Evolutionary conservation across 1,139 yeast species (phyloP), one percentile per base, ranked within the genome.

Genomic region (Geotrichum cucujoidarum): DNA sequence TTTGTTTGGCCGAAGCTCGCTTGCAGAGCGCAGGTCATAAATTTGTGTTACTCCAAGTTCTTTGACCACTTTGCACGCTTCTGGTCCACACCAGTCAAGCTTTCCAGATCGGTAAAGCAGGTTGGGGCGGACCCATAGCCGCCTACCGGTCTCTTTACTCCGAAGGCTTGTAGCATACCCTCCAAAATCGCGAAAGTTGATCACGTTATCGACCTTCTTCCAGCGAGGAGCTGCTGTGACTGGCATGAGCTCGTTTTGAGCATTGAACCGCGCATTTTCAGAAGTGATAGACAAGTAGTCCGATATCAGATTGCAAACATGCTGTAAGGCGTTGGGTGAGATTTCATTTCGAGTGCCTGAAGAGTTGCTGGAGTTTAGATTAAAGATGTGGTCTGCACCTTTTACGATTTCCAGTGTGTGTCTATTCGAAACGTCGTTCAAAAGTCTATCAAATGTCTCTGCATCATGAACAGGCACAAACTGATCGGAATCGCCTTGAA

Each of bases 301-400:
- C 5, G 75, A 56, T 17, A 88, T 73, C 3, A 67, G 60, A 1
- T 77, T 76, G 0, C 73, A 74, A 1, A 84, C 90, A 21, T 69
- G 63, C 40, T 65, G 71, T 57, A 80, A 81, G 63, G 77, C 84
- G 59, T 84, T 83, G 27, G 27, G 27, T n/a, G n/a, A n/a, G n/a
- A n/a, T n/a, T n/a, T n/a, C n/a, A n/a, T n/a, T n/a, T n/a, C n/a
- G n/a, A n/a, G n/a, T n/a, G 16, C 21, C 27, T 20, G 41, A 29
- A 5, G 34, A 31, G 11, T 37, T 18, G 3, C 35, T 13, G 30
- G 33, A 32, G 22, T 36, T 40, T 2, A 50, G 40, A 14, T 32
- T 82, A 60, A 76, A 89, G 60, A 86, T 85, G 64, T 90, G 97
- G 61, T 88, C 92, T 0, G 95, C 95, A 40, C 71, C 72, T 0